These are phyloP conservation scores for Xylariaceae sp. DNA, from an alignment of 2,329 filamentous ascomycete species.

Conservation along the genomic window DNA sequence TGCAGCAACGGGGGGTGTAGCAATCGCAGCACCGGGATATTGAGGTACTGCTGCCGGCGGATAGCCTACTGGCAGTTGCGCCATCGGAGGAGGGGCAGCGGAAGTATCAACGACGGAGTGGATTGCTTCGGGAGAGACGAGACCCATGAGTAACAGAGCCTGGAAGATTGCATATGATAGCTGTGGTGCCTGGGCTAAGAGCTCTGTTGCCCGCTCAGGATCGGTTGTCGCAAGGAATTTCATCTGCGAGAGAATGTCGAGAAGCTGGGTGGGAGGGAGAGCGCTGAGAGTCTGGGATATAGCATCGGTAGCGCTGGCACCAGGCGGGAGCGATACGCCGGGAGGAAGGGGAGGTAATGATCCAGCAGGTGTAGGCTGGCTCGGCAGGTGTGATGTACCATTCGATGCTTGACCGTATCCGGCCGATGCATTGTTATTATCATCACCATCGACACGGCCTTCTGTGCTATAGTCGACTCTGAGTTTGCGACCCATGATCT, in stretches of 20 bases:
- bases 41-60: slow-evolving; percentile 39
- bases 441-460: slow-evolving; percentile 72
- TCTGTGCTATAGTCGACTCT: slow-evolving; percentile 97
- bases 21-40: slow-evolving; percentile 45
- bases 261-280: slow-evolving; percentile 82
- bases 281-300: slow-evolving; percentile 90
- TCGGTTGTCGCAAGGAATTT: slow-evolving; percentile 84
- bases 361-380: slow-evolving; percentile 43
- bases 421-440: slow-evolving; percentile 32
- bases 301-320: slow-evolving; percentile 82
- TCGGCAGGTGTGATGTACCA: slow-evolving; percentile 37
- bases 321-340: slow-evolving; percentile 80
- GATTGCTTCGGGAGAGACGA: slow-evolving; percentile 84
- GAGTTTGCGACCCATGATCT: slow-evolving; percentile 92
- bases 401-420: slow-evolving; percentile 31
- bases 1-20: slow-evolving; percentile 51
- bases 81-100: slow-evolving; percentile 44
- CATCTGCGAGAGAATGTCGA: slow-evolving; percentile 94
- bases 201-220: slow-evolving; percentile 79
- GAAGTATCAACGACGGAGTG: slow-evolving; percentile 74
- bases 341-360: slow-evolving; percentile 79
- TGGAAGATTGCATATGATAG: slow-evolving; percentile 95
- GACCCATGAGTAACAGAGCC: slow-evolving; percentile 86
- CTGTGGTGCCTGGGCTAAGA: slow-evolving; percentile 87
- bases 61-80: slow-evolving; percentile 42